Conservation (phyloP, 78 protist species). For the Dictyostelium firmibasis region DNA sequence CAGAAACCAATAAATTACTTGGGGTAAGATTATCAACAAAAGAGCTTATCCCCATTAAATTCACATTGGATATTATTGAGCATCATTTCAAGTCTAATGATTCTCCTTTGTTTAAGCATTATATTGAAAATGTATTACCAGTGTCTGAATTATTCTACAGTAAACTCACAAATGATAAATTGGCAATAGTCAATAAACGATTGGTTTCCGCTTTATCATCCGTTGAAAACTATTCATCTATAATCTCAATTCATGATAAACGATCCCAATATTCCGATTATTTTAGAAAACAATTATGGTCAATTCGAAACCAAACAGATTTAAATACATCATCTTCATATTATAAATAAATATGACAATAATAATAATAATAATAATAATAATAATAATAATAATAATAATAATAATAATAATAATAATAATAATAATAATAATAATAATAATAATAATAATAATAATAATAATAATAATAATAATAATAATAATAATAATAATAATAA, state of each 20-base stretch:
- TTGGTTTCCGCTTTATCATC: background rate
- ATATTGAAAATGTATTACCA: conserved; percentile 14
- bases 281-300: background rate
- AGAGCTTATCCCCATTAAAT: conserved; percentile 33
- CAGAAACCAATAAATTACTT: background rate
- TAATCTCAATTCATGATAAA: conserved; percentile 16
- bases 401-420: background rate
- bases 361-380: background rate
- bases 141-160: conserved; percentile 13
- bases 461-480: background rate
- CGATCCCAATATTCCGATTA: conserved; percentile 1
- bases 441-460: background rate
- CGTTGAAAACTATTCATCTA: background rate
- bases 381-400: background rate
- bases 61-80: conserved; percentile 55
- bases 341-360: conserved; percentile 32
- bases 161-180: conserved; percentile 36
- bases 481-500: background rate
- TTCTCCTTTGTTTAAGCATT: conserved; percentile 26
- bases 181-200: conserved; percentile 23
- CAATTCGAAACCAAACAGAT: conserved; percentile 27
- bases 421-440: no score
- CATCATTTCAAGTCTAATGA: conserved; percentile 53
- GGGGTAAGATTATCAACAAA: conserved; percentile 10
- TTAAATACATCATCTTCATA: background rate